Base-by-base conservation (phyloP, 1,284 basidiomycete species). In the Ustilago hordei region DNA sequence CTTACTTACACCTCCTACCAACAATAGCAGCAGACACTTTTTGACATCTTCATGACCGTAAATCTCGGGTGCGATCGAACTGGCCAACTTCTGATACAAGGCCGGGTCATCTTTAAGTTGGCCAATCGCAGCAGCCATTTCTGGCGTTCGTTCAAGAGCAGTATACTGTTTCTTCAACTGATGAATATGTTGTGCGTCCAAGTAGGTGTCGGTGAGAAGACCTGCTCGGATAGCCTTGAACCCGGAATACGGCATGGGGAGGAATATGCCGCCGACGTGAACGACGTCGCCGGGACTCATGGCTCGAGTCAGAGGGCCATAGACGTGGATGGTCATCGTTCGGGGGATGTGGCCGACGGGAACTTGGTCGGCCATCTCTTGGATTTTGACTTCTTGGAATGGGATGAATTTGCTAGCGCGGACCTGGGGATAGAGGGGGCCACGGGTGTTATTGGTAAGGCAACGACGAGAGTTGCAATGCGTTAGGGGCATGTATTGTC, bases 291-390 rank as follows among this genome's bases (percentile, higher is more conserved):
- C 97, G 0, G 97, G 97, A 83, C 93, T 97, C 91, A 98, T 92
- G 55, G 90, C 89, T 45, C 97, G 92, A 4, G 95, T 96, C 52
- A 98, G 89, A 64, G 90, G 92, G 13, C 97, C 97, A 79, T 94
- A 92, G 43, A 99, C 89, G 86, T 99, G 95, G 35, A 98, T 87
- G 0, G 95, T 95, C 97, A 98, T 99, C 2, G 95, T 95, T 41
- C 97, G 92, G 36, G 97, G 97, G 69, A 99, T 99, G 86, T 99
- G 97, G 4, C 97, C 97, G 41, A 99, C 95, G 28, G 97, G 97
- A 0, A 99, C 97, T 91, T 99, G 97, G 85, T 99, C 97, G 31
- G 97, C 93, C 96, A 99, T 97, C 87, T 99, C 97, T 87, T 99
- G 97, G 55, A 99, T 94, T 88, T 97, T 97, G 78, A 98, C 91